Conservation (phyloP, 805 yeast genomes). For the Wickerhamomyces hampshirensis region DNA sequence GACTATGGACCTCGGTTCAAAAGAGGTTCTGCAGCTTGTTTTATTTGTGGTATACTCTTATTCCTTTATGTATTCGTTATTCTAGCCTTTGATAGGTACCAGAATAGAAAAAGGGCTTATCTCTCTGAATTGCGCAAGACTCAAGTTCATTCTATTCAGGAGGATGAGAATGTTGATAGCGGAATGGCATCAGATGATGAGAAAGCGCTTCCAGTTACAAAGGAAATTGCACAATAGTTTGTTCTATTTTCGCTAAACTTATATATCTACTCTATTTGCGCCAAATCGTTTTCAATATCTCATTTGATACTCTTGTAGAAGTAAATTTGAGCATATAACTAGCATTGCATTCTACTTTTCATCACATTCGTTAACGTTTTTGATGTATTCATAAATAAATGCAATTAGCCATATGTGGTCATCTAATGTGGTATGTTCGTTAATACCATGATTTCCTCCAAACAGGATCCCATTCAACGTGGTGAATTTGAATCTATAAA, state of each 20-base stretch:
- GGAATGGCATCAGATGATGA: too few relatives aligned
- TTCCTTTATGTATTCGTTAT: slow-evolving; percentile 16
- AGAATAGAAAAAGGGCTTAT: slow-evolving; percentile 16
- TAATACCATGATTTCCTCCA: slow-evolving; percentile 15
- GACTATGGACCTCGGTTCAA: slow-evolving; percentile 17
- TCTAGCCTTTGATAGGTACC: slow-evolving; percentile 18
- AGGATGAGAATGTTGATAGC: too few relatives aligned
- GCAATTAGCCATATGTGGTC: slow-evolving; percentile 15
- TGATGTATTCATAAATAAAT: slow-evolving; percentile 17
- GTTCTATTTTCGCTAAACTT: too few relatives aligned
- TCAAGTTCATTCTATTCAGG: too few relatives aligned
- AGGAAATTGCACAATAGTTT: too few relatives aligned
- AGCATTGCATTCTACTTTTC: too few relatives aligned
- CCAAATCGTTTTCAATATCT: too few relatives aligned
- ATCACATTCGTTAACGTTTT: slow-evolving; percentile 10
- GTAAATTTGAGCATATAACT: too few relatives aligned
- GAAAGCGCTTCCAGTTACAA: too few relatives aligned
- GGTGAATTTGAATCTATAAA: slow-evolving; percentile 14
- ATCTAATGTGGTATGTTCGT: slow-evolving; percentile 15
- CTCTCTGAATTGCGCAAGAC: slow-evolving; percentile 1
- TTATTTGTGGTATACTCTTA: slow-evolving; percentile 6
- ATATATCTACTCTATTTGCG: too few relatives aligned
- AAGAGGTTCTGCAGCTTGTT: slow-evolving; percentile 13
- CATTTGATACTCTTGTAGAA: too few relatives aligned
- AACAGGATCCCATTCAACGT: slow-evolving; percentile 5